phyloP scores from a whole-genome alignment of 441 rosid genomes.

The Isatis lusitanica region DNA sequence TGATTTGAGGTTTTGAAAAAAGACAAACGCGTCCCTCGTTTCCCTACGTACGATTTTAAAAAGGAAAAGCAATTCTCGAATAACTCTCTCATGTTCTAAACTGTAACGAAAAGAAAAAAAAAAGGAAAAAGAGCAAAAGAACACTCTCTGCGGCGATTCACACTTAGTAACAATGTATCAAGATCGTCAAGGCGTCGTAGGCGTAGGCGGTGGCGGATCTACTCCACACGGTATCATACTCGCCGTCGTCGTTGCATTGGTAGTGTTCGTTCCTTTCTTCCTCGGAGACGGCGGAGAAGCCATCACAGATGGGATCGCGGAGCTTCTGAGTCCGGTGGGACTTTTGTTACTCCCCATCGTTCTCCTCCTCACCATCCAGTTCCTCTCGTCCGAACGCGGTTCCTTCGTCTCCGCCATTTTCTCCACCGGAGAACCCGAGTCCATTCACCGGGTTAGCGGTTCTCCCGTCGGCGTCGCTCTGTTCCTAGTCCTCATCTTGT shows the following conservation, averaged over 20 bases:
- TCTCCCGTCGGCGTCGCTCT: constrained; percentile 87
- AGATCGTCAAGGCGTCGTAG: constrained; percentile 27
- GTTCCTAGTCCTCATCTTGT: constrained; percentile 57
- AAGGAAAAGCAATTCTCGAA: background rate
- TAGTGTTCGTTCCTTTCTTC: constrained; percentile 73
- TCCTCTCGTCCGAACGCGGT: constrained; percentile 86
- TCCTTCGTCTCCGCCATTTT: constrained; percentile 58
- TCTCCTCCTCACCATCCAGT: constrained; percentile 81
- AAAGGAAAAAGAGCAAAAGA: background rate
- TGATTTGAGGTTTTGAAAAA: background rate
- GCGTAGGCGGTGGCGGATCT: constrained; percentile 42
- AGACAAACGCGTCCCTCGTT: constrained; percentile 29
- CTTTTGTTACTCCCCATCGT: constrained; percentile 75
- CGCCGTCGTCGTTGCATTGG: constrained; percentile 64
- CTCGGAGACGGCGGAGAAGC: constrained; percentile 87
- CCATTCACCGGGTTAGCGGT: constrained; percentile 81
- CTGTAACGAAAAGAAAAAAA: background rate
- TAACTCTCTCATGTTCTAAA: background rate
- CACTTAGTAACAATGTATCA: constrained; percentile 26
- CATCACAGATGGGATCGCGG: constrained; percentile 72
- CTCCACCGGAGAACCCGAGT: constrained; percentile 76
- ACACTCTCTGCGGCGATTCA: constrained; percentile 1
- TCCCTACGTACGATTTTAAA: background rate
- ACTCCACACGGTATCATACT: constrained; percentile 79
- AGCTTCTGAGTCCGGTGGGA: constrained; percentile 80